A percentile compares a stretch with the other conserved stretches of the same genome.
Conservation (phyloP, 2,329 filamentous ascomycete species). For the Thielaviopsis punctulata region DNA sequence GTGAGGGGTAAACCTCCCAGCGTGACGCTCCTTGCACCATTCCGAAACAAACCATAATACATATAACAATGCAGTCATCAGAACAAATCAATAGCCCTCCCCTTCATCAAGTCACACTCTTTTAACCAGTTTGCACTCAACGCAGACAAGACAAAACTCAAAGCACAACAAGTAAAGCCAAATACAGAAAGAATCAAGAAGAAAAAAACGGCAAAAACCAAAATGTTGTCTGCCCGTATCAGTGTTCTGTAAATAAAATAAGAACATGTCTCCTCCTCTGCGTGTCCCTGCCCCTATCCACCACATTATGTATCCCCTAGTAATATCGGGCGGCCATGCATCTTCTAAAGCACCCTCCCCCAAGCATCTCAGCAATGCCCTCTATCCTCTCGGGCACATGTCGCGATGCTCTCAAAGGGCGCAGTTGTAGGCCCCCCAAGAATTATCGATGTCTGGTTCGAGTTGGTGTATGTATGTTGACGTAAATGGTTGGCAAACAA, state of each 20-base stretch:
- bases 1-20: neutral
- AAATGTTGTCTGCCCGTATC: conserved; percentile 1
- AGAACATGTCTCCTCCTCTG: neutral
- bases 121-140: too few species aligned
- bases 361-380: neutral
- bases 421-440: neutral
- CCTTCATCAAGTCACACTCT: neutral
- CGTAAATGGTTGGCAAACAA: conserved; percentile 6
- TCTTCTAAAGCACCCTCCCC: neutral
- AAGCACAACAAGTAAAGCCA: neutral
- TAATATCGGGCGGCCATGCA: neutral
- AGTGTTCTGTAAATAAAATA: conserved; percentile 9
- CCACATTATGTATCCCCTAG: neutral
- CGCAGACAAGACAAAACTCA: neutral
- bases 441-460: neutral
- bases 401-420: neutral
- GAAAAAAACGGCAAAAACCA: conserved; percentile 7
- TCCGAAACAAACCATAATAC: neutral
- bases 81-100: neutral
- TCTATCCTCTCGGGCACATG: neutral
- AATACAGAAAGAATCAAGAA: neutral
- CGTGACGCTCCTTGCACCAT: neutral
- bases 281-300: neutral
- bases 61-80: neutral
- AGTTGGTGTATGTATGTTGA: conserved; percentile 6